Conservation (phyloP, 163 green algal species). For the Volvox carteri region DNA sequence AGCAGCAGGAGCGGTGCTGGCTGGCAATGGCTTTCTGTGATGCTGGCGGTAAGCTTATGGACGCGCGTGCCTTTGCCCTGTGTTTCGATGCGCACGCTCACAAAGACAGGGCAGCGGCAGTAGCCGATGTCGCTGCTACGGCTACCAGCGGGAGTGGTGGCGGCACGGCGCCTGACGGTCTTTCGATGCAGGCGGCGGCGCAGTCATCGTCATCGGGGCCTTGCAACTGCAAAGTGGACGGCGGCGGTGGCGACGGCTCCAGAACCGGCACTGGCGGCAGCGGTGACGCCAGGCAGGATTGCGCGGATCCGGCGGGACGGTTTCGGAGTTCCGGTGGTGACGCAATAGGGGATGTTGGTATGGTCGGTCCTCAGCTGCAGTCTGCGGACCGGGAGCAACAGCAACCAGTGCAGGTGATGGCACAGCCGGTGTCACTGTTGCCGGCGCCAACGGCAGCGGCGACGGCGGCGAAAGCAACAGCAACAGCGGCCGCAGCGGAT, state of each 20-base stretch:
- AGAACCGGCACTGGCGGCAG: not conserved
- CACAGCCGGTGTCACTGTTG: too few species aligned
- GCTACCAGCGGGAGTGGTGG: not conserved
- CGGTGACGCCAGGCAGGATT: not conserved
- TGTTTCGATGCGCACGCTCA: not conserved
- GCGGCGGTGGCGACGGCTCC: not conserved
- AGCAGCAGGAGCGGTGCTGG: slow-evolving; percentile 34
- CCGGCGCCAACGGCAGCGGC: not conserved
- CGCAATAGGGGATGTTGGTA: too few species aligned
- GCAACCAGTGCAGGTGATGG: not conserved
- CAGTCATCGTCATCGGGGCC: not conserved
- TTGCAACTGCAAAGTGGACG: not conserved
- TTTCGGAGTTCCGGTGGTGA: too few species aligned
- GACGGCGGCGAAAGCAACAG: not conserved
- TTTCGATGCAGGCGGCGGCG: not conserved
- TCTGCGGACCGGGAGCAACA: not conserved
- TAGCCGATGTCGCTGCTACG: not conserved
- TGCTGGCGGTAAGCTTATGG: not conserved
- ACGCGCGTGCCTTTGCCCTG: slow-evolving; percentile 7
- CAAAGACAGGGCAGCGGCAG: not conserved
- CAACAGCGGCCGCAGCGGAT: slow-evolving; percentile 2
- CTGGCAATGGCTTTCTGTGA: slow-evolving; percentile 36
- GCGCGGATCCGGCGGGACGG: too few species aligned
- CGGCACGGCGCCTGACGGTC: not conserved
- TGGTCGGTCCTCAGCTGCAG: too few species aligned